Percentiles rank a stretch among this genome's conserved stretches.
Conservation (phyloP, 805 yeast genomes). For the Nakazawaea sp. region DNA sequence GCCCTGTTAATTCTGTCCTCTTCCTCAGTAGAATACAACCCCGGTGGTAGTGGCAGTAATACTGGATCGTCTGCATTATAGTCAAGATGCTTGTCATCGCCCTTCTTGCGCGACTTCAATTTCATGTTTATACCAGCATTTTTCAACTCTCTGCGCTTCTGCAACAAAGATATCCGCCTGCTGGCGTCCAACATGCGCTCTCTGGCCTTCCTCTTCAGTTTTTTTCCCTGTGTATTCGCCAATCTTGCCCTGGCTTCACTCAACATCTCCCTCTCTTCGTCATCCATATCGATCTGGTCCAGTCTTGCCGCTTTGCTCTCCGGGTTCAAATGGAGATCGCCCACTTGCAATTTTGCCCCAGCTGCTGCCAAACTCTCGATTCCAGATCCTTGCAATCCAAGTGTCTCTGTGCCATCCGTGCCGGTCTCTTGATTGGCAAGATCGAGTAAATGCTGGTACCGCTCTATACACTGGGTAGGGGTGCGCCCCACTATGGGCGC, state of each 20-base stretch:
- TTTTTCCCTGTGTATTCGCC: slow-evolving; percentile 90
- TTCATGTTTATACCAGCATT: slow-evolving; percentile 62
- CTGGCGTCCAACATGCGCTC: slow-evolving; percentile 81
- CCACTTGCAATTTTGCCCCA: slow-evolving; percentile 27
- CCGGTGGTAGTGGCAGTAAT: slow-evolving; percentile 61
- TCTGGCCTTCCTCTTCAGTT: slow-evolving; percentile 84
- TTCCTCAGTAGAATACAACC: slow-evolving; percentile 59
- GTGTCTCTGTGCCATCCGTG: slow-evolving; percentile 9
- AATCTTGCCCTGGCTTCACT: slow-evolving; percentile 92
- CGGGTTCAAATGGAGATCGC: slow-evolving; percentile 61
- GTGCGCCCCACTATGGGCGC: slow-evolving; percentile 77
- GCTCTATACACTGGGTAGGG: slow-evolving; percentile 77
- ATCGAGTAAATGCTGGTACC: slow-evolving; percentile 69
- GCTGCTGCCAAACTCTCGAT: slow-evolving; percentile 30
- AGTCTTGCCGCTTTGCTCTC: slow-evolving; percentile 80
- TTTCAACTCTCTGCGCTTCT: slow-evolving; percentile 74
- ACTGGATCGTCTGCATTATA: slow-evolving; percentile 80
- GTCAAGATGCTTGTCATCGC: slow-evolving; percentile 59
- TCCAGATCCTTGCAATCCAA: slow-evolving; percentile 45
- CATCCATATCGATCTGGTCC: slow-evolving; percentile 72
- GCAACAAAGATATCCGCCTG: slow-evolving; percentile 65
- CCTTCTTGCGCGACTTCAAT: slow-evolving; percentile 44
- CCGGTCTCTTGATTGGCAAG: slow-evolving; percentile 31
- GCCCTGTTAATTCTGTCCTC: slow-evolving; percentile 40
- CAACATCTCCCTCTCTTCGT: slow-evolving; percentile 86